A percentile compares a stretch with the other conserved stretches of the same genome.
These are phyloP conservation scores for Trichosporon coremiiforme DNA, from an alignment of 1,284 basidiomycete species.

Conservation along the genomic window DNA sequence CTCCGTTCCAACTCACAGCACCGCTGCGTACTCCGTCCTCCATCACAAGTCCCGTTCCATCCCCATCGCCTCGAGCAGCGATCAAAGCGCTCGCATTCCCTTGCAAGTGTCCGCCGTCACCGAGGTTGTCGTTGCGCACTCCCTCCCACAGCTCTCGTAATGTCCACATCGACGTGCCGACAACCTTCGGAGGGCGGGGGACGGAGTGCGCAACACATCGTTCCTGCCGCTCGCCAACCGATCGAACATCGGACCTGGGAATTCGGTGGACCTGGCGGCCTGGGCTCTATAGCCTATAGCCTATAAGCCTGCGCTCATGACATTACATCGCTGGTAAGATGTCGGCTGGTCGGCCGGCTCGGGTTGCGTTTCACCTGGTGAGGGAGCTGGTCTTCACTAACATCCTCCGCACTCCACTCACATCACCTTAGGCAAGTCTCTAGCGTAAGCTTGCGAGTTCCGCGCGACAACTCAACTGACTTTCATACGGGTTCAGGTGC, in stretches of 20 bases:
- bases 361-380: no score
- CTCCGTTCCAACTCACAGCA: constrained; percentile 3
- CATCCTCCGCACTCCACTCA: no score
- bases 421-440: no score
- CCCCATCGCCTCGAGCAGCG: background rate
- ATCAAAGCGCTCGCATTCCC: background rate
- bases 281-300: background rate
- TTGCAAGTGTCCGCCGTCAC: background rate
- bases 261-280: background rate
- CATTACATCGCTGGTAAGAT: background rate
- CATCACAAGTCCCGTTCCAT: background rate
- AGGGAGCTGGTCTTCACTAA: no score
- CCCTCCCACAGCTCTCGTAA: background rate
- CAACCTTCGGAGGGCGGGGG: background rate
- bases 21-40: constrained; percentile 5
- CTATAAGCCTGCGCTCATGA: background rate
- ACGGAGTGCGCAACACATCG: background rate
- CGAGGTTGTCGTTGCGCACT: background rate
- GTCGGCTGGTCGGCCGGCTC: no score
- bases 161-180: background rate
- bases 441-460: no score
- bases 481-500: no score
- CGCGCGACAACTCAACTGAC: no score
- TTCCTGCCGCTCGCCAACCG: background rate
- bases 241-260: background rate